These are phyloP conservation scores for Cytidiella melzeri DNA, from an alignment of 768 basidiomycete species.

Conservation along the genomic window DNA sequence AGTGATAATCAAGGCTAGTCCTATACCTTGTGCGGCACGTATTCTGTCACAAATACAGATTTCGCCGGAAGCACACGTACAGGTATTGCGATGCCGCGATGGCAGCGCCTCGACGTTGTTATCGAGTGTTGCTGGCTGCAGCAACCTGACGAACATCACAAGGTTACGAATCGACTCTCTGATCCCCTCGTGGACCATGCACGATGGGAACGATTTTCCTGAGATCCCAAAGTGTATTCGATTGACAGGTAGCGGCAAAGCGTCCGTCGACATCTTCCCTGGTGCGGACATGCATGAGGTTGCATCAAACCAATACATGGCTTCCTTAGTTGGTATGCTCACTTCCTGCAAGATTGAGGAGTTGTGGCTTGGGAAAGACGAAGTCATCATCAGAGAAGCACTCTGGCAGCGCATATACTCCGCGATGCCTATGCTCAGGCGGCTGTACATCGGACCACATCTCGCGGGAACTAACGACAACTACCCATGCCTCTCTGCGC, in stretches of 20 bases:
- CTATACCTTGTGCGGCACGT: too few species aligned
- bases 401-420: constrained; percentile 8
- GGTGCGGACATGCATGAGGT: constrained; percentile 8
- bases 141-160: too few species aligned
- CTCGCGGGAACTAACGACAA: neutral
- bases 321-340: constrained; percentile 1
- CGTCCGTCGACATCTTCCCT: neutral
- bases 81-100: too few species aligned
- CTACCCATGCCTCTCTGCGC: neutral
- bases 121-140: too few species aligned
- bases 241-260: neutral
- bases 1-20: too few species aligned
- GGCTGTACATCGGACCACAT: neutral
- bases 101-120: too few species aligned
- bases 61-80: too few species aligned
- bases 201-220: too few species aligned
- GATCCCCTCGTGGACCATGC: too few species aligned
- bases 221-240: too few species aligned
- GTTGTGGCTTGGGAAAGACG: constrained; percentile 2
- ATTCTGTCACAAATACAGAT: too few species aligned
- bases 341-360: constrained; percentile 1
- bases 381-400: constrained; percentile 1
- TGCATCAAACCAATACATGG: constrained; percentile 10
- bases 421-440: constrained; percentile 1
- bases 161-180: too few species aligned